These are phyloP conservation scores for Rosellinia necatrix DNA, from an alignment of 2,329 filamentous ascomycete genomes.

Conservation along the genomic window DNA sequence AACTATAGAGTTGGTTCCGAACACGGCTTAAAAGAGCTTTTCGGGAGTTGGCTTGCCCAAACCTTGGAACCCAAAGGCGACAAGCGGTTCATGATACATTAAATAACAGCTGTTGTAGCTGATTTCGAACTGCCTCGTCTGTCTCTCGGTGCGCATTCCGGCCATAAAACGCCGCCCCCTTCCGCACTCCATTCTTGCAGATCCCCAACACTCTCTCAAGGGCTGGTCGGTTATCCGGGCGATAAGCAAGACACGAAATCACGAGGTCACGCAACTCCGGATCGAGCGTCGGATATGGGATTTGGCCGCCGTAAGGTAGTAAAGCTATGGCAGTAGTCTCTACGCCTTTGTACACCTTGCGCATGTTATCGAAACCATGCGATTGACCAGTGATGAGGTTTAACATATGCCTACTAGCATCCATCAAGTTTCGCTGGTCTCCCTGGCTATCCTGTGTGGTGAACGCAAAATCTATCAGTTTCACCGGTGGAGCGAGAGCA, in stretches of 20 bases:
- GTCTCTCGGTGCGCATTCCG: background rate
- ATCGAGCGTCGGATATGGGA: conserved; percentile 11
- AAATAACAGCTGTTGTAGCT: conserved; percentile 7
- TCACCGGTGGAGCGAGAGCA: conserved; percentile 12
- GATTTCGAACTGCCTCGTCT: background rate
- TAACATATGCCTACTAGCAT: background rate
- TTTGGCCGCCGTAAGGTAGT: background rate
- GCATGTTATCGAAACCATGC: too few species aligned
- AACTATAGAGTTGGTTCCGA: too few species aligned
- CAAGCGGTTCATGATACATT: too few species aligned
- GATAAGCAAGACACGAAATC: conserved; percentile 8
- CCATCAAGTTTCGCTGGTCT: background rate
- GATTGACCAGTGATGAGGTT: background rate
- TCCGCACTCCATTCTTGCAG: background rate
- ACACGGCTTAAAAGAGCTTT: too few species aligned
- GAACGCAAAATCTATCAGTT: conserved; percentile 25
- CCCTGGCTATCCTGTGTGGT: background rate
- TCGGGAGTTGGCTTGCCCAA: too few species aligned
- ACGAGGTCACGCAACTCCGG: conserved; percentile 8
- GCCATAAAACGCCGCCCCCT: background rate
- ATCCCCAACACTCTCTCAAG: conserved; percentile 1
- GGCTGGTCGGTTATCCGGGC: background rate
- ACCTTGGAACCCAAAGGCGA: too few species aligned
- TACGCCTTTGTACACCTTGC: background rate
- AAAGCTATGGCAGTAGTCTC: background rate